Conservation (phyloP, 257 asterid species). For the Fraxinus quadrangulata region DNA sequence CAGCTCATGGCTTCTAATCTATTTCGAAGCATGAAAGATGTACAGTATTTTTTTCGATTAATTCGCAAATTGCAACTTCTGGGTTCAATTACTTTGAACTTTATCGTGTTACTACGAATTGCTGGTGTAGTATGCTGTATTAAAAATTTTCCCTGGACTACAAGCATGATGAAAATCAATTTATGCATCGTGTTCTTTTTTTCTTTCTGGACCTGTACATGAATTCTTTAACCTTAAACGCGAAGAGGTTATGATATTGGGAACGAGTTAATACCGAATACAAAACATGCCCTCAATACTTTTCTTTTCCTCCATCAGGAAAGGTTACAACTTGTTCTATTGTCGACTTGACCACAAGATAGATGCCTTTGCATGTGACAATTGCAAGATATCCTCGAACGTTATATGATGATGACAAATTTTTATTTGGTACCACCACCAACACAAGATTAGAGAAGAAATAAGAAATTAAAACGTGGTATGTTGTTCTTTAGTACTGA, state of each 20-base stretch:
- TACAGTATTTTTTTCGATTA: slow-evolving; percentile 19
- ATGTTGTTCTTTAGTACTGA: too few relatives aligned
- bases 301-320: too few relatives aligned
- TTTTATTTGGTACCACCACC: too few relatives aligned
- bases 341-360: not conserved
- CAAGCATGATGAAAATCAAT: not conserved
- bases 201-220: not conserved
- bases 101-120: not conserved
- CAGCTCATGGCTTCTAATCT: not conserved
- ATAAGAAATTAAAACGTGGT: too few relatives aligned
- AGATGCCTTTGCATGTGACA: not conserved
- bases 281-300: too few relatives aligned
- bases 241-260: too few relatives aligned
- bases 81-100: not conserved
- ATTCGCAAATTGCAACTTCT: slow-evolving; percentile 11
- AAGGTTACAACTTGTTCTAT: too few relatives aligned
- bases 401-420: too few relatives aligned
- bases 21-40: slow-evolving; percentile 8
- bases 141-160: not conserved
- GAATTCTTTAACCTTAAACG: too few relatives aligned
- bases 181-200: not conserved
- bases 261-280: too few relatives aligned
- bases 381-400: not conserved
- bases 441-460: too few relatives aligned
- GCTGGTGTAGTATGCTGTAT: not conserved